Evolutionary conservation across 2,329 filamentous ascomycete genomes (phyloP).

Genomic region (Mariannaea elegans): DNA sequence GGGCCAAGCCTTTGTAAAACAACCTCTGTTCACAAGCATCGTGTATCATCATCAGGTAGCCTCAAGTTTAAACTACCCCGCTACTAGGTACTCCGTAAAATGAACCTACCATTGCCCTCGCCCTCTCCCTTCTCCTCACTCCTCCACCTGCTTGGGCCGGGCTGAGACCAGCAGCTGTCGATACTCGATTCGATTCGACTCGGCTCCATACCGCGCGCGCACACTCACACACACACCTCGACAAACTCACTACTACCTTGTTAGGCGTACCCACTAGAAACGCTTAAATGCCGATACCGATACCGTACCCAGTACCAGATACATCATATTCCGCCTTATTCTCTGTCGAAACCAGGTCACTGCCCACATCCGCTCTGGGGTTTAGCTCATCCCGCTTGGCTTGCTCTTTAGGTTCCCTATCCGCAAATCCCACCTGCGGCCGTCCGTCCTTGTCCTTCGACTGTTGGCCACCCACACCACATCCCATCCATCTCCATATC

Average conservation of each 20-base stretch:
- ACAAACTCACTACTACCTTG: not conserved
- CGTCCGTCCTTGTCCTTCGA: slow-evolving; percentile 9
- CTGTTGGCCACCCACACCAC: not conserved
- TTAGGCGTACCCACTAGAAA: slow-evolving; percentile 15
- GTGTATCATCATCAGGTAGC: not conserved
- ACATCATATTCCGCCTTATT: not conserved
- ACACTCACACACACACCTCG: not conserved
- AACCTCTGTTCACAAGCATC: too few relatives aligned
- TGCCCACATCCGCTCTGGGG: slow-evolving; percentile 17
- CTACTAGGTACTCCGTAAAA: too few relatives aligned
- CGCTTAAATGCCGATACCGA: slow-evolving; percentile 20
- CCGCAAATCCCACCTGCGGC: slow-evolving; percentile 13
- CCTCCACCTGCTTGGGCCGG: slow-evolving; percentile 8
- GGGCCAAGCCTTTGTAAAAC: too few relatives aligned
- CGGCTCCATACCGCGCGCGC: not conserved
- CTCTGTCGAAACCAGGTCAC: slow-evolving; percentile 10
- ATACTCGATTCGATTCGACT: not conserved
- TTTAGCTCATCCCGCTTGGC: slow-evolving; percentile 14
- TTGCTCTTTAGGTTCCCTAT: slow-evolving; percentile 1
- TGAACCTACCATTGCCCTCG: slow-evolving; percentile 17
- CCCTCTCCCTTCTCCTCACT: not conserved
- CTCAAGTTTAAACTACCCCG: slow-evolving; percentile 26
- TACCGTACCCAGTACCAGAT: slow-evolving; percentile 6
- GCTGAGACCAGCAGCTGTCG: slow-evolving; percentile 18
- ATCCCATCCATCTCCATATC: slow-evolving; percentile 10